Percentiles rank a stretch among this genome's conserved stretches.
Evolutionary conservation across 148 eudicot genomes (phyloP).

Genomic region (Rhododendron henanense): DNA sequence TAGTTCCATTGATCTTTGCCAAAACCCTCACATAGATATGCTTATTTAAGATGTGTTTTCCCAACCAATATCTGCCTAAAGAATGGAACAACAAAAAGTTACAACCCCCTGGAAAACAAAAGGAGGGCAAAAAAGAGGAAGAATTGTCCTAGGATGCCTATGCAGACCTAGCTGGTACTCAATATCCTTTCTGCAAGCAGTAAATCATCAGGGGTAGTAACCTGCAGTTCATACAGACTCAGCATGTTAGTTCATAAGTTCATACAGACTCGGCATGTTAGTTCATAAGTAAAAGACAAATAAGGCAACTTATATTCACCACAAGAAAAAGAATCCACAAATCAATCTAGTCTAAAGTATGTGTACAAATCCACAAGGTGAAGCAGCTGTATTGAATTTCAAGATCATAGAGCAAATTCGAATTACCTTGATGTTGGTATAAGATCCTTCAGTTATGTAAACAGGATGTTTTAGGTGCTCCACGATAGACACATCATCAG

Average conservation of each 20-base stretch:
- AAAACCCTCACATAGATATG: background rate
- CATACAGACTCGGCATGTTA: conserved; percentile 8
- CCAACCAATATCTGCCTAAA: background rate
- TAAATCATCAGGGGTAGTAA: conserved; percentile 95
- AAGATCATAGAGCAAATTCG: background rate
- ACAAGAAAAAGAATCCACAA: background rate
- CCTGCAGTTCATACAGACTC: conserved; percentile 39
- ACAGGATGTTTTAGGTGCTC: conserved; percentile 96
- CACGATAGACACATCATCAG: conserved; percentile 96
- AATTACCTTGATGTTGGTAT: conserved; percentile 90
- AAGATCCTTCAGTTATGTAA: conserved; percentile 87
- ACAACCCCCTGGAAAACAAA: background rate
- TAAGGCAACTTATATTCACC: background rate
- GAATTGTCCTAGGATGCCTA: conserved; percentile 13
- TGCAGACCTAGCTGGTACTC: conserved; percentile 27
- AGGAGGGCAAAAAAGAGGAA: background rate
- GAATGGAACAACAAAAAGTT: background rate
- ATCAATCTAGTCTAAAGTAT: background rate
- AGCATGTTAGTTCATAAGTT: background rate
- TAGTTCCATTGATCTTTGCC: background rate
- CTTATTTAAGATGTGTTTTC: background rate
- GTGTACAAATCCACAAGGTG: background rate
- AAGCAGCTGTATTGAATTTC: background rate
- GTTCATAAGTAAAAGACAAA: background rate
- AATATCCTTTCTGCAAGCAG: conserved; percentile 86